Percentiles rank a stretch among this genome's conserved stretches.
Evolutionary conservation across 345 rosid genomes (phyloP).

Genomic region (Populus tremula): DNA sequence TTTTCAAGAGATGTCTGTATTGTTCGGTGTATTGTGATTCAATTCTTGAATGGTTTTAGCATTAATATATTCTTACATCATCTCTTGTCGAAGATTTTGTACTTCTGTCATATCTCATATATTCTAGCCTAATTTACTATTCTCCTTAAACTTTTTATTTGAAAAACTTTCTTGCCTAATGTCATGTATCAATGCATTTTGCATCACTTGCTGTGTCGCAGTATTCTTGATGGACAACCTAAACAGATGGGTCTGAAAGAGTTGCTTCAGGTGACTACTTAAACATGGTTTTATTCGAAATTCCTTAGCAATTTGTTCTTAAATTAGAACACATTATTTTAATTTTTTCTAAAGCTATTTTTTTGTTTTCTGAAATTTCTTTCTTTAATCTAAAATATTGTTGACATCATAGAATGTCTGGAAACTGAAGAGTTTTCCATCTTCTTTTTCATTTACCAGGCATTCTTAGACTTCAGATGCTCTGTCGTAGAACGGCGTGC

Average conservation of each 20-base stretch:
- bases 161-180: not conserved
- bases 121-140: not conserved
- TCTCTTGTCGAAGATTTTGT: not conserved
- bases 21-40: too few relatives aligned
- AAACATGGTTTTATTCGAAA: not conserved
- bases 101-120: too few relatives aligned
- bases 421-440: not conserved
- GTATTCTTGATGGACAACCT: conserved; percentile 86
- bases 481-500: conserved; percentile 91
- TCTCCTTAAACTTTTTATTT: not conserved
- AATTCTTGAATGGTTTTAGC: not conserved
- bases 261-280: conserved; percentile 70
- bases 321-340: not conserved
- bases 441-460: conserved; percentile 37
- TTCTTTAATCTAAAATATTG: not conserved
- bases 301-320: too few relatives aligned
- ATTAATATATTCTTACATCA: not conserved
- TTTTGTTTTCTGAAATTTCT: not conserved
- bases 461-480: conserved; percentile 89
- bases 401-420: not conserved
- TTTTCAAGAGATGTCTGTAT: too few relatives aligned
- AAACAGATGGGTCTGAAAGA: conserved; percentile 89
- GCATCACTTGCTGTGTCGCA: conserved; percentile 27
- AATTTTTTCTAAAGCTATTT: not conserved
- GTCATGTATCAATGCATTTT: not conserved